Evolutionary conservation across 106 monocot species (phyloP).

Genomic region (Phalaenopsis equestris): DNA sequence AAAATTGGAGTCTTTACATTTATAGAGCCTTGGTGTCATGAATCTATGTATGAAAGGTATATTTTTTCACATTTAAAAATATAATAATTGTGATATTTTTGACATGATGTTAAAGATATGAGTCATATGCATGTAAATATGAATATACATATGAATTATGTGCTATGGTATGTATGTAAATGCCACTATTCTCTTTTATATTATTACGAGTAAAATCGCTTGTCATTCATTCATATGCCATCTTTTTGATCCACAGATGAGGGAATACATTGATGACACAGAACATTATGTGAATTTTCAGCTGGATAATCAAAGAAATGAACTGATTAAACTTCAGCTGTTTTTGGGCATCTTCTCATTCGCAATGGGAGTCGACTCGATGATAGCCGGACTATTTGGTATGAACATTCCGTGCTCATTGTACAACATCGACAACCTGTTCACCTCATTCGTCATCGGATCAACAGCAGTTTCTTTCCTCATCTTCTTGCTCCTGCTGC

Average conservation of each 20-base stretch:
- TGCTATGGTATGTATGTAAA: too few species aligned
- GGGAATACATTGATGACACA: constrained; percentile 91
- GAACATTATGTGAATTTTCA: constrained; percentile 97
- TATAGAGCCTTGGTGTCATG: too few species aligned
- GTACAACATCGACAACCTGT: constrained; percentile 23
- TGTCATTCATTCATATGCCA: not conserved
- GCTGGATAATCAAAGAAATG: constrained; percentile 92
- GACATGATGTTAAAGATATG: too few species aligned
- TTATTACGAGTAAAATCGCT: not conserved
- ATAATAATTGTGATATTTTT: too few species aligned
- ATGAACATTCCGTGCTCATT: constrained; percentile 61
- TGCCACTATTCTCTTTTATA: not conserved
- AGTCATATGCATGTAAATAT: too few species aligned
- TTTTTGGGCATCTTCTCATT: constrained; percentile 60
- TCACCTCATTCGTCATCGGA: constrained; percentile 55
- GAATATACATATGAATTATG: not conserved
- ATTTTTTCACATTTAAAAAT: too few species aligned
- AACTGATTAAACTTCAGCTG: constrained; percentile 86
- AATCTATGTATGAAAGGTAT: too few species aligned
- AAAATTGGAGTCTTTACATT: too few species aligned
- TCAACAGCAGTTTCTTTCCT: constrained; percentile 58
- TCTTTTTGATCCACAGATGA: constrained; percentile 31
- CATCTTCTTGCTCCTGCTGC: constrained; percentile 54
- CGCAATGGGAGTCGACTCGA: constrained; percentile 48
- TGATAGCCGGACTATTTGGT: constrained; percentile 57